Percentiles rank a stretch among this genome's conserved stretches.
phyloP scores from a whole-genome alignment of 2,329 filamentous ascomycete species.

The Colletotrichum sp. region DNA sequence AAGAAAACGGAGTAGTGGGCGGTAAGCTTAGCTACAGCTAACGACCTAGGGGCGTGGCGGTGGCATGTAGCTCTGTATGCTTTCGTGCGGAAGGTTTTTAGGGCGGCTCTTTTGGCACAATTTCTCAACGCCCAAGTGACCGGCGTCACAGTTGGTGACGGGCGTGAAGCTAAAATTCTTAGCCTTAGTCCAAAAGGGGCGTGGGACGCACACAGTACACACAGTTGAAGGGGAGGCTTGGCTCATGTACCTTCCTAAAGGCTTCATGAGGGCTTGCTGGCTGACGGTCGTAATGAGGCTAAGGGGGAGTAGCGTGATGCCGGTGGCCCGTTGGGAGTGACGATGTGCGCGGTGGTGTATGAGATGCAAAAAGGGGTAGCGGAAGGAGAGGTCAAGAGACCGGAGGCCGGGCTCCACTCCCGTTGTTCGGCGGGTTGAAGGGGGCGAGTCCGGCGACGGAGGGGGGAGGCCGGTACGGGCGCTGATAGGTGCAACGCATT shows the following conservation, averaged over 20 bases:
- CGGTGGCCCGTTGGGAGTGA: constrained; percentile 4
- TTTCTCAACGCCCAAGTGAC: not conserved
- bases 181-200: not conserved
- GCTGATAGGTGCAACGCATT: constrained; percentile 8
- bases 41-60: constrained; percentile 6
- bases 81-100: not conserved
- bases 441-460: constrained; percentile 1
- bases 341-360: not conserved
- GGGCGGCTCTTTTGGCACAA: not conserved
- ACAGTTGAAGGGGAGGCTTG: not conserved
- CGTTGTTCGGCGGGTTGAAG: not conserved
- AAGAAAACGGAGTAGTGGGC: not conserved
- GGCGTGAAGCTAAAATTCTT: not conserved
- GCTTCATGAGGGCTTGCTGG: not conserved
- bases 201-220: constrained; percentile 13
- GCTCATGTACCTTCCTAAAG: not conserved
- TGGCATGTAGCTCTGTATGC: not conserved
- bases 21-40: not conserved
- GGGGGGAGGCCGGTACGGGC: not conserved
- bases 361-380: constrained; percentile 9
- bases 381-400: not conserved
- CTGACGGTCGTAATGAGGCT: constrained; percentile 10
- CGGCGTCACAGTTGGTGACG: not conserved
- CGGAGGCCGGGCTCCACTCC: not conserved
- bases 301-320: not conserved